phyloP scores from a whole-genome alignment of 768 basidiomycete genomes.

The Boletus patriciae region DNA sequence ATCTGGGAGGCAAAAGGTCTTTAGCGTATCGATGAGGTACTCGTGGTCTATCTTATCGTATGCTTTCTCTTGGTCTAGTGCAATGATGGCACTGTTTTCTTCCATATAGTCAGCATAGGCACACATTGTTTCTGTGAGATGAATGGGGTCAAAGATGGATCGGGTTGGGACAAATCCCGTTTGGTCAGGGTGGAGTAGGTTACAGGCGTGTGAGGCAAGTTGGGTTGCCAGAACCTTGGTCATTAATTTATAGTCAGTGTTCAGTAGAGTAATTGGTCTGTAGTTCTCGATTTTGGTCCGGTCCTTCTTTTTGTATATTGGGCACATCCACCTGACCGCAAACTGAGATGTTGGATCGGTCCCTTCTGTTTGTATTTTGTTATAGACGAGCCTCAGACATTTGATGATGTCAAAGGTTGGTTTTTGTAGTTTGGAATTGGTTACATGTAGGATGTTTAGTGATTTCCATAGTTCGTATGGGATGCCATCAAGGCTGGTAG shows the following conservation, averaged over 20 bases:
- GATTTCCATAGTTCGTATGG: too few relatives aligned
- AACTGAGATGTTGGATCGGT: too few relatives aligned
- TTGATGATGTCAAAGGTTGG: too few relatives aligned
- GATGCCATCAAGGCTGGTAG: too few relatives aligned
- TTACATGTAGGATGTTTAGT: too few relatives aligned
- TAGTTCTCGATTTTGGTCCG: conserved; percentile 15
- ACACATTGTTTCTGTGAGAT: conserved; percentile 27
- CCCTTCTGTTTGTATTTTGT: too few relatives aligned
- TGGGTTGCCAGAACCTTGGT: conserved; percentile 25
- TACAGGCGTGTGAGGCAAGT: conserved; percentile 11
- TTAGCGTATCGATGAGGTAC: conserved; percentile 17
- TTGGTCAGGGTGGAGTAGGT: conserved; percentile 29
- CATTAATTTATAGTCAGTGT: conserved; percentile 36
- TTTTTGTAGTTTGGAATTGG: too few relatives aligned
- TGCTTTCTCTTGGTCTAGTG: conserved; percentile 40
- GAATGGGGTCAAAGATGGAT: conserved; percentile 34
- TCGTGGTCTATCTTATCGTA: conserved; percentile 38
- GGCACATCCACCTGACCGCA: neutral
- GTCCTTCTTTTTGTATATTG: too few relatives aligned
- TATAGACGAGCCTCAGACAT: too few relatives aligned
- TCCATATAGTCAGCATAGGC: conserved; percentile 14
- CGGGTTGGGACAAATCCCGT: conserved; percentile 38
- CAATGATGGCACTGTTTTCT: conserved; percentile 28
- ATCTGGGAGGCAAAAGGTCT: neutral
- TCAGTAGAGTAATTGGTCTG: conserved; percentile 38